phyloP scores from a whole-genome alignment of 345 rosid genomes.

The Lepidium africanum region DNA sequence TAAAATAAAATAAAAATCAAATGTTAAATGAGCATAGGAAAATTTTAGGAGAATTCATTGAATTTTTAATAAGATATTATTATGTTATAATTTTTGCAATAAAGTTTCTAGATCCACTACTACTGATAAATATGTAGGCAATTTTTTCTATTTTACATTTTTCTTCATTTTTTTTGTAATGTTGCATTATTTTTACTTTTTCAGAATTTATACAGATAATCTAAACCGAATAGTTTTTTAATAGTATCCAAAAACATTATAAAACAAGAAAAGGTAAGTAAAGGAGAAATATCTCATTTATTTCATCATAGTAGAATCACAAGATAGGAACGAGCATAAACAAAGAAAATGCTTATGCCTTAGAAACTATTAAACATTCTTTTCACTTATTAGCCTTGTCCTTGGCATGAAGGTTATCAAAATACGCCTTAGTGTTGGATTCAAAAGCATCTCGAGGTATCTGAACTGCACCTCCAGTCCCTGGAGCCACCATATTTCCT shows the following conservation, averaged over 20 bases:
- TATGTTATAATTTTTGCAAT: too few species aligned
- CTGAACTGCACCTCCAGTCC: not conserved
- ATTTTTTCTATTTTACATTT: too few species aligned
- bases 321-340: not conserved
- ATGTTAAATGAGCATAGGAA: too few species aligned
- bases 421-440: not conserved
- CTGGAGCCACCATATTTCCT: not conserved
- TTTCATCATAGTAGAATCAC: not conserved
- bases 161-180: too few species aligned
- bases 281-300: not conserved
- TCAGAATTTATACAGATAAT: too few species aligned
- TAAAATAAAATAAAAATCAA: too few species aligned
- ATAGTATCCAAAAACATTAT: not conserved
- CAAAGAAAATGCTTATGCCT: not conserved
- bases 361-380: not conserved
- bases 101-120: too few species aligned
- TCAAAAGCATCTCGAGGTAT: not conserved
- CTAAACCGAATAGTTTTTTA: too few species aligned
- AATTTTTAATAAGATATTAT: too few species aligned
- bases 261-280: not conserved
- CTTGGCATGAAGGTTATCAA: not conserved
- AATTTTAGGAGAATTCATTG: too few species aligned
- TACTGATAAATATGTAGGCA: too few species aligned
- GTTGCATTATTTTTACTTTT: too few species aligned
- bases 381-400: not conserved